Conservation (phyloP, 805 yeast genomes). For the Starmera caribaea region DNA sequence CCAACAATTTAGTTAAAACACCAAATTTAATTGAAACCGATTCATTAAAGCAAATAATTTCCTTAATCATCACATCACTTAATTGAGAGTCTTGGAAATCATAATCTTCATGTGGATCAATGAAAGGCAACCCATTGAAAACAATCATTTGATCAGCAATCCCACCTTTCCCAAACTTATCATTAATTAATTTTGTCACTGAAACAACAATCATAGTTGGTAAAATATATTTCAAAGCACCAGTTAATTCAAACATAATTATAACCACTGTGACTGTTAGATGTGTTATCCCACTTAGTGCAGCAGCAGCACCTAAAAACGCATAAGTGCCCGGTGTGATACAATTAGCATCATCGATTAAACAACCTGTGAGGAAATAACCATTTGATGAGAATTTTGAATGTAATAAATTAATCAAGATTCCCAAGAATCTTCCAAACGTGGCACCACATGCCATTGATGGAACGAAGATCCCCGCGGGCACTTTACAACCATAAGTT, state of each 20-base stretch:
- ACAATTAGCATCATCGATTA: conserved; percentile 37
- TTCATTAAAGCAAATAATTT: conserved; percentile 28
- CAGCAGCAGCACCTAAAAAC: conserved; percentile 91
- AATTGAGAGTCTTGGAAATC: conserved; percentile 38
- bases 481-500: conserved; percentile 88
- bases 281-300: conserved; percentile 89
- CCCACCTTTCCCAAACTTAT: conserved; percentile 72
- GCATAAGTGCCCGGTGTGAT: conserved; percentile 95
- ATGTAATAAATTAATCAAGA: conserved; percentile 47
- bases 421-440: conserved; percentile 81
- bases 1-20: conserved; percentile 24
- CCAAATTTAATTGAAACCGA: conserved; percentile 21
- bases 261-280: conserved; percentile 88
- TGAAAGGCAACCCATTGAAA: conserved; percentile 79
- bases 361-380: conserved; percentile 27
- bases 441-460: conserved; percentile 96
- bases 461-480: conserved; percentile 97
- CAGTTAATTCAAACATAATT: conserved; percentile 93
- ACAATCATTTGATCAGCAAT: conserved; percentile 93
- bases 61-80: conserved; percentile 53
- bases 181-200: conserved; percentile 71
- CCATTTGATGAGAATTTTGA: conserved; percentile 26
- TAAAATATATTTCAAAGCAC: conserved; percentile 82
- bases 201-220: conserved; percentile 97
- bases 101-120: conserved; percentile 65